A percentile compares a stretch with the other conserved stretches of the same genome.
phyloP scores from a whole-genome alignment of 192 early-diverging fungal species.

The Umbelopsis sp. region DNA sequence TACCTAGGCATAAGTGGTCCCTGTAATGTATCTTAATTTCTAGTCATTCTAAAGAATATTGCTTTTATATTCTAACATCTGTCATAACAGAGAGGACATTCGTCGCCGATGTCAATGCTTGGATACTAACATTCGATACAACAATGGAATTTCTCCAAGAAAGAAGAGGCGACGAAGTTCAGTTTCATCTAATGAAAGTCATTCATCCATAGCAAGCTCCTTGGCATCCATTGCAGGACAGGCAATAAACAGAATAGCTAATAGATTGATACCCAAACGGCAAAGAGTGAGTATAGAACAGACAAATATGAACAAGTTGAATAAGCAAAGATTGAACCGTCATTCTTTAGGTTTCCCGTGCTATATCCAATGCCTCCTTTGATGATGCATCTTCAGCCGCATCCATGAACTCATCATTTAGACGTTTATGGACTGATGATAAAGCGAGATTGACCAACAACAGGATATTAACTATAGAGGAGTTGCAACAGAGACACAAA shows the following conservation, averaged over 20 bases:
- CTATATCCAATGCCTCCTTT: not conserved
- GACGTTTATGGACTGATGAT: not conserved
- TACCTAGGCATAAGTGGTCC: not conserved
- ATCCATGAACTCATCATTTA: not conserved
- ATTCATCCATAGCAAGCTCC: not conserved
- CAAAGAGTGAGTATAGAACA: not conserved
- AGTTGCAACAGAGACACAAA: not conserved
- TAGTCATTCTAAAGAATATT: no score
- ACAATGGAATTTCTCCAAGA: constrained; percentile 2
- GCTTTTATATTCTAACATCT: not conserved
- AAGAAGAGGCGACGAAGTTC: not conserved
- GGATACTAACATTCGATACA: constrained; percentile 4
- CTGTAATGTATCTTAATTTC: not conserved
- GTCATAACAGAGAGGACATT: not conserved
- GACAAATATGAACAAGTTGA: no score
- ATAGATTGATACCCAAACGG: not conserved
- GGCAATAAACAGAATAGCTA: not conserved
- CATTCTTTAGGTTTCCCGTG: not conserved
- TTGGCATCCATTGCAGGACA: not conserved
- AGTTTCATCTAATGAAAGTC: not conserved
- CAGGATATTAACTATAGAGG: not conserved
- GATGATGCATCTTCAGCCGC: not conserved
- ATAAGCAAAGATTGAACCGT: no score
- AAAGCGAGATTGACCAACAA: not conserved
- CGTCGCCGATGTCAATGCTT: not conserved